Conservation (phyloP, 148 eudicot species). For the Persicaria maculosa region DNA sequence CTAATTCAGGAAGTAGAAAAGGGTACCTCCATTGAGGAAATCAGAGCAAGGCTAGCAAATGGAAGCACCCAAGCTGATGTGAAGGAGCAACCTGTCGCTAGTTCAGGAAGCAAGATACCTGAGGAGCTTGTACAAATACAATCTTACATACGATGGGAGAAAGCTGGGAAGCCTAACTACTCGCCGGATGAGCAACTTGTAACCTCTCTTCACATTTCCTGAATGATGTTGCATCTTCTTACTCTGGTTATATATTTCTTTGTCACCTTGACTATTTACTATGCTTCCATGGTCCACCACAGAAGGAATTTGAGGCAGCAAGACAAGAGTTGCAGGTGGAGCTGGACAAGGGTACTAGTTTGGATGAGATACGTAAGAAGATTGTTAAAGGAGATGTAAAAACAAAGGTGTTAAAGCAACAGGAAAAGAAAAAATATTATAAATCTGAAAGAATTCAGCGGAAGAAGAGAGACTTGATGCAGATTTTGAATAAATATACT, state of each 20-base stretch:
- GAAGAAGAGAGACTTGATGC: slow-evolving; percentile 64
- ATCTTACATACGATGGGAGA: slow-evolving; percentile 72
- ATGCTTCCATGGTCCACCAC: slow-evolving; percentile 16
- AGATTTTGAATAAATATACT: slow-evolving; percentile 47
- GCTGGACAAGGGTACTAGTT: slow-evolving; percentile 58
- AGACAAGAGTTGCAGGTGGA: slow-evolving; percentile 74
- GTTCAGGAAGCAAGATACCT: slow-evolving; percentile 38
- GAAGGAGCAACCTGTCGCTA: slow-evolving; percentile 27
- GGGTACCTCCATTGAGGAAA: slow-evolving; percentile 63
- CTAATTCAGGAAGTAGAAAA: slow-evolving; percentile 60
- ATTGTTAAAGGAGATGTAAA: slow-evolving; percentile 60
- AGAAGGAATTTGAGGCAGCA: slow-evolving; percentile 89
- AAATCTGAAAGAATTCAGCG: slow-evolving; percentile 58
- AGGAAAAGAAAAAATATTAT: slow-evolving; percentile 34
- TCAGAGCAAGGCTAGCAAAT: slow-evolving; percentile 52
- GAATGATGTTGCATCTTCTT: background rate
- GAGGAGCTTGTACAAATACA: slow-evolving; percentile 63
- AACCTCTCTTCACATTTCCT: slow-evolving; percentile 9
- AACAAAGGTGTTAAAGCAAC: slow-evolving; percentile 64
- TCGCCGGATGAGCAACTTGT: slow-evolving; percentile 59
- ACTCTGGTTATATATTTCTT: background rate
- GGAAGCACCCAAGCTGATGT: slow-evolving; percentile 31
- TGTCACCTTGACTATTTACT: slow-evolving; percentile 9
- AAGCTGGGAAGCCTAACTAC: slow-evolving; percentile 69
- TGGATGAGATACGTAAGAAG: slow-evolving; percentile 63